Conservation (phyloP, 768 basidiomycete genomes). For the Suillus subalutaceus region DNA sequence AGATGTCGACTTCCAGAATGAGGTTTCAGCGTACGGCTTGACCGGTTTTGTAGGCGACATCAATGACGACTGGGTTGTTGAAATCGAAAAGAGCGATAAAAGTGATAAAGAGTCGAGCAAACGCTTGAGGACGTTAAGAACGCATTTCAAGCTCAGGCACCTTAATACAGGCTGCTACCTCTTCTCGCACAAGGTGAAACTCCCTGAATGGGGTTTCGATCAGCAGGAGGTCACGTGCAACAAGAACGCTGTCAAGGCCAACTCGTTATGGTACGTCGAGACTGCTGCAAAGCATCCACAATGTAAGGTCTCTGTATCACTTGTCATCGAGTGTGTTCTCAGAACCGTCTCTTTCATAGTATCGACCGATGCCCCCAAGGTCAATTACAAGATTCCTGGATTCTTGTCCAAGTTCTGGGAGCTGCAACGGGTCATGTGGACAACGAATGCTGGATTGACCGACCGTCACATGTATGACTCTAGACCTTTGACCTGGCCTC, state of each 20-base stretch:
- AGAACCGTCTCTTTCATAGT: constrained; percentile 47
- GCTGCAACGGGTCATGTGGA: constrained; percentile 95
- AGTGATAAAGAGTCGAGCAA: constrained; percentile 68
- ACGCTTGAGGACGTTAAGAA: constrained; percentile 77
- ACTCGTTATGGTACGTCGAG: constrained; percentile 95
- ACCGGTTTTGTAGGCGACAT: constrained; percentile 83
- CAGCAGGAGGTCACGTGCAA: constrained; percentile 99
- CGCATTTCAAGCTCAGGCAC: constrained; percentile 83
- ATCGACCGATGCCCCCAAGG: constrained; percentile 66
- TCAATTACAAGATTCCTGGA: constrained; percentile 89
- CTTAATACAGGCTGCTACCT: constrained; percentile 91
- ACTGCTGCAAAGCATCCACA: constrained; percentile 70
- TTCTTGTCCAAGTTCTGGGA: constrained; percentile 93
- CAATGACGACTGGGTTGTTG: constrained; percentile 93
- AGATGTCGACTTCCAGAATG: constrained; percentile 99
- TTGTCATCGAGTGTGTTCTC: background rate
- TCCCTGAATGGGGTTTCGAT: constrained; percentile 97
- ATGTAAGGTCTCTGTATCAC: constrained; percentile 49
- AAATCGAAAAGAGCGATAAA: constrained; percentile 72
- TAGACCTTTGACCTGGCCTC: constrained; percentile 91
- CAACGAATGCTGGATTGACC: constrained; percentile 92
- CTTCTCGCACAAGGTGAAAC: constrained; percentile 97
- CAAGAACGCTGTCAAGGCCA: constrained; percentile 88
- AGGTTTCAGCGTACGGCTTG: constrained; percentile 94
- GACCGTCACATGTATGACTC: constrained; percentile 96